Percentiles rank a stretch among this genome's conserved stretches.
phyloP scores from a whole-genome alignment of 108 stramenopile genomes.

The Epithemia pelagica region DNA sequence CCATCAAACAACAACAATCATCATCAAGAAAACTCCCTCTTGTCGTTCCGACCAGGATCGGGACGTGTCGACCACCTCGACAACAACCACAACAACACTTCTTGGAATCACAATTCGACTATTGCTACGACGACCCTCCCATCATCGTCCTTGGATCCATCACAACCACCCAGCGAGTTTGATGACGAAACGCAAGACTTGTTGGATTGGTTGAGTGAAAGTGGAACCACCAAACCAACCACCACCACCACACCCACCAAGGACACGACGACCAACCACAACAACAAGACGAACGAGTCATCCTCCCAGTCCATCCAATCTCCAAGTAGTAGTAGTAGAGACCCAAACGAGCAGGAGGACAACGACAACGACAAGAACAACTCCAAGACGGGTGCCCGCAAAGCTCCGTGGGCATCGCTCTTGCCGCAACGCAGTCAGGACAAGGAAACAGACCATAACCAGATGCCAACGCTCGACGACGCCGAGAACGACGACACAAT shows the following conservation, averaged over 20 bases:
- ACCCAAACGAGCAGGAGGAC: background rate
- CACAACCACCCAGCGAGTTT: background rate
- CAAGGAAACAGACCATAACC: background rate
- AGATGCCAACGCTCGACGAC: background rate
- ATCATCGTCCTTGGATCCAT: background rate
- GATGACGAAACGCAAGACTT: conserved; percentile 67
- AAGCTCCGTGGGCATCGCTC: background rate
- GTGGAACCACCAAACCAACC: conserved; percentile 24
- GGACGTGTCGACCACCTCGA: background rate
- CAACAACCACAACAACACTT: background rate
- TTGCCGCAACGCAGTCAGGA: background rate
- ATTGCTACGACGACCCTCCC: background rate
- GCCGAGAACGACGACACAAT: background rate
- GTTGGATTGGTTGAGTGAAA: conserved; percentile 73
- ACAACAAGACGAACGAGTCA: background rate
- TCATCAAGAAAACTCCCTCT: background rate
- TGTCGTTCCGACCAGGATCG: too few species aligned
- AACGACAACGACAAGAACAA: background rate
- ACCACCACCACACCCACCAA: conserved; percentile 15
- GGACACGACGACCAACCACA: conserved; percentile 15
- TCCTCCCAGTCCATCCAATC: background rate
- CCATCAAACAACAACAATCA: background rate
- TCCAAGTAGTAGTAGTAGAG: background rate
- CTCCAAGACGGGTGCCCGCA: background rate
- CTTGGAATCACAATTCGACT: background rate